Percentiles rank a stretch among this genome's conserved stretches.
Conservation (phyloP, 768 basidiomycete species). For the Psilocybe azurescens region DNA sequence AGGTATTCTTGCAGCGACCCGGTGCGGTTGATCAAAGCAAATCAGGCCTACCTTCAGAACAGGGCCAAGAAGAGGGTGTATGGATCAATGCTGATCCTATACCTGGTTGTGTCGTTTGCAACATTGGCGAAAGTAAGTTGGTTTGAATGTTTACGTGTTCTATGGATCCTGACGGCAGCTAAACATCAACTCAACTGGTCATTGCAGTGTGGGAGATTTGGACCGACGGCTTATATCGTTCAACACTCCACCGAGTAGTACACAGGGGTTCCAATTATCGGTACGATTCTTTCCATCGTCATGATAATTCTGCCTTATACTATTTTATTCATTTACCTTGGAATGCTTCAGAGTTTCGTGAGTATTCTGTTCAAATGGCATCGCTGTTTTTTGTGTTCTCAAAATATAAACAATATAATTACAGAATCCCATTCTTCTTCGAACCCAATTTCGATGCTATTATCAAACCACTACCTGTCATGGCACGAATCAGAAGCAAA, state of each 20-base stretch:
- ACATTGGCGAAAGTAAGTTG: constrained; percentile 86
- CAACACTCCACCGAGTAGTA: constrained; percentile 90
- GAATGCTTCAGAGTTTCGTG: constrained; percentile 67
- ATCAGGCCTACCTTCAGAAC: constrained; percentile 50
- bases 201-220: constrained; percentile 88
- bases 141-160: background rate
- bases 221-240: constrained; percentile 84
- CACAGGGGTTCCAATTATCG: constrained; percentile 77
- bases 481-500: constrained; percentile 19
- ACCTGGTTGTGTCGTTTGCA: constrained; percentile 85
- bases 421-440: constrained; percentile 90
- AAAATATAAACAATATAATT: background rate
- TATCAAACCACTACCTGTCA: constrained; percentile 69
- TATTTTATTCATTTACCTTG: background rate
- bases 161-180: background rate
- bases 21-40: constrained; percentile 33
- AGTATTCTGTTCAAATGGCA: constrained; percentile 30
- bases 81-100: constrained; percentile 91
- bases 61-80: constrained; percentile 59
- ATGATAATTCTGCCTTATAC: background rate
- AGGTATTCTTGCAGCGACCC: constrained; percentile 70
- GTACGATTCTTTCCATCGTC: constrained; percentile 31
- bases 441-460: constrained; percentile 85
- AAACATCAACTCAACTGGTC: background rate
- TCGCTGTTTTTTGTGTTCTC: constrained; percentile 3